Conservation (phyloP, 1,139 yeast species). For the Magnusiomyces paraingens region DNA sequence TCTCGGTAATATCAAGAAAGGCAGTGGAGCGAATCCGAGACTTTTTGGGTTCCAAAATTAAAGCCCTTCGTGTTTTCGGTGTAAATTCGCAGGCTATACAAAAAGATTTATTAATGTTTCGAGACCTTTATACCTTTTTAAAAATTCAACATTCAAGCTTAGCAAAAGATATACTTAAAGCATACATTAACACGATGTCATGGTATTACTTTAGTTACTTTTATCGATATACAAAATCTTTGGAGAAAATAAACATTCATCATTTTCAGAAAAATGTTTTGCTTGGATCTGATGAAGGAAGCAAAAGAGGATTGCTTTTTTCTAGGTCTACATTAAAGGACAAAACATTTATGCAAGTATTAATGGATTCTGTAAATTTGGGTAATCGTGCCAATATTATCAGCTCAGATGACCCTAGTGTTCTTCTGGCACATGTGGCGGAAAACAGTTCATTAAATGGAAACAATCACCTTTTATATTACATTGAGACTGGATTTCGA, state of each 20-base stretch:
- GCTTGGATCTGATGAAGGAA: conserved; percentile 39
- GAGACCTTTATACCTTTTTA: conserved; percentile 56
- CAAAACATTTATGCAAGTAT: conserved; percentile 20
- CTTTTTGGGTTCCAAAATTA: conserved; percentile 57
- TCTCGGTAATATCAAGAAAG: conserved; percentile 44
- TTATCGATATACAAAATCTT: conserved; percentile 67
- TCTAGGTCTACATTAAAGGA: conserved; percentile 12
- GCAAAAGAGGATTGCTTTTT: conserved; percentile 14
- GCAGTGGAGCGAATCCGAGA: conserved; percentile 72
- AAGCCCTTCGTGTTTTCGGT: conserved; percentile 48
- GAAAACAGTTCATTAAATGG: conserved; percentile 48
- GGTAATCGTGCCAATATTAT: conserved; percentile 52
- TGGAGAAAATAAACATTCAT: conserved; percentile 55
- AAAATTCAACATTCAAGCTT: conserved; percentile 50
- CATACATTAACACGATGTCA: conserved; percentile 79
- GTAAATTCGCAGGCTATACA: conserved; percentile 69
- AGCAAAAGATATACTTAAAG: conserved; percentile 69
- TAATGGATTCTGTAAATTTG: conserved; percentile 46
- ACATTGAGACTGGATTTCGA: conserved; percentile 67
- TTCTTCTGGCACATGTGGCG: conserved; percentile 80
- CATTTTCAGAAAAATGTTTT: conserved; percentile 48
- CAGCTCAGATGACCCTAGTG: conserved; percentile 50
- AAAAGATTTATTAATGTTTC: conserved; percentile 50
- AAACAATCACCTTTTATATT: conserved; percentile 36
- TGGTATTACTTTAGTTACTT: conserved; percentile 88